Conservation (phyloP, 257 asterid species). For the Lavandula angustifolia region DNA sequence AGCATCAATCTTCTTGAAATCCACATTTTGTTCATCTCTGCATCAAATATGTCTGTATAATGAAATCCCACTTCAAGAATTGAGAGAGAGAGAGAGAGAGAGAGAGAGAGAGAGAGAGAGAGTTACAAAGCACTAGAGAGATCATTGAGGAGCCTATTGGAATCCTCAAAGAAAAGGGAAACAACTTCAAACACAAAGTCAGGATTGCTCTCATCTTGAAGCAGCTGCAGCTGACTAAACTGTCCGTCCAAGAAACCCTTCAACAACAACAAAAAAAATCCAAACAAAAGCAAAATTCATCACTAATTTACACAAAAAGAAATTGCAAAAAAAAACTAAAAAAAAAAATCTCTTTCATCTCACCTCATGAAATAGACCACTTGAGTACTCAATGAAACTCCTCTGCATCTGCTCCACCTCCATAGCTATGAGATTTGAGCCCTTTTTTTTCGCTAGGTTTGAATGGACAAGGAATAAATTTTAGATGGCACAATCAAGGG, state of each 20-base stretch:
- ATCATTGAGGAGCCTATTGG: slow-evolving; percentile 75
- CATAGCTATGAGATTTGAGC: slow-evolving; percentile 37
- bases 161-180: slow-evolving; percentile 78
- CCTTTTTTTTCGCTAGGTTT: not conserved
- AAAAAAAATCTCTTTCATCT: not conserved
- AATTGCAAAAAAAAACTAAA: too few species aligned
- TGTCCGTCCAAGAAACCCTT: slow-evolving; percentile 81
- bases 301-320: not conserved
- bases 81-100: slow-evolving; percentile 8
- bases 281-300: not conserved
- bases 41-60: not conserved
- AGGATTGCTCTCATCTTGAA: slow-evolving; percentile 86
- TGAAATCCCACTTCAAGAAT: not conserved
- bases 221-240: slow-evolving; percentile 69
- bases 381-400: slow-evolving; percentile 53
- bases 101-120: too few species aligned
- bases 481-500: slow-evolving; percentile 22
- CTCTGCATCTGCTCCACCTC: slow-evolving; percentile 69
- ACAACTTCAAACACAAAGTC: slow-evolving; percentile 75
- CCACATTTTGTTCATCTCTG: slow-evolving; percentile 69
- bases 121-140: slow-evolving; percentile 54
- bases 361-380: slow-evolving; percentile 61
- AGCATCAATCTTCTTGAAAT: slow-evolving; percentile 74
- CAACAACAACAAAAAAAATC: slow-evolving; percentile 21
- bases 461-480: slow-evolving; percentile 23